Base-by-base conservation (phyloP, 148 eudicot genomes). In the Nyssa sinensis region DNA sequence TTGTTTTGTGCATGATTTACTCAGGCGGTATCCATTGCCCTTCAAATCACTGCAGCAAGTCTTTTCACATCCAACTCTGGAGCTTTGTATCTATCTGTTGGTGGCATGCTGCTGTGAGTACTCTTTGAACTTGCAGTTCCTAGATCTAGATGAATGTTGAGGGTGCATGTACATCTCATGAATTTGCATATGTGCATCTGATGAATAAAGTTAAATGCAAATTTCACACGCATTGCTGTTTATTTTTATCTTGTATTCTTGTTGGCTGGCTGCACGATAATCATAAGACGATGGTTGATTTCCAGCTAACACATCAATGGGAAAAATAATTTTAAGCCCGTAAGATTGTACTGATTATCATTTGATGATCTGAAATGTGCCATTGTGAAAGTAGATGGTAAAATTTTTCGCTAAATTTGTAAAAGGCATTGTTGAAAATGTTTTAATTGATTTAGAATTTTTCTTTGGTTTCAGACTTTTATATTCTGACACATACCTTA, bases 21-120 rank as follows among this genome's bases (percentile, higher is more conserved):
- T 67, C 86, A 91, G 96, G 98, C 92, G 27, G n/a, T 82, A 63
- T 82, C 98, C 25, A 88, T 91, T 87, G 91, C 68, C 58, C 79
- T 94, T 74, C 98, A 94, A 87, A 97, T 90, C 60, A 76, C 89
- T 73, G 96, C 88, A 27, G 86, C 96, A 6, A 84, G 89, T 79
- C 76, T 82, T 27, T 76, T 76, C 73, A 75, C 83, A 64, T 88
- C 89, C 44, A 77, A 75, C 74, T 71, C 85, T 62, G 73, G 80
- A 67, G 83, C 86, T 60, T 77, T 87, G 66, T 89, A 84, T 81
- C 77, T 92, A 31, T 92, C 97, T 67, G 87, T 92, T 76, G 93
- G 93, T 70, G 96, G 98, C 81, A 89, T 86, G 92, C 82, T 94
- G 57, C 83, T 85, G 98, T 94, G 72, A 90, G 98, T 87, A 57